These are phyloP conservation scores for Puccinia horiana DNA, from an alignment of 1,284 basidiomycete species.

Conservation along the genomic window DNA sequence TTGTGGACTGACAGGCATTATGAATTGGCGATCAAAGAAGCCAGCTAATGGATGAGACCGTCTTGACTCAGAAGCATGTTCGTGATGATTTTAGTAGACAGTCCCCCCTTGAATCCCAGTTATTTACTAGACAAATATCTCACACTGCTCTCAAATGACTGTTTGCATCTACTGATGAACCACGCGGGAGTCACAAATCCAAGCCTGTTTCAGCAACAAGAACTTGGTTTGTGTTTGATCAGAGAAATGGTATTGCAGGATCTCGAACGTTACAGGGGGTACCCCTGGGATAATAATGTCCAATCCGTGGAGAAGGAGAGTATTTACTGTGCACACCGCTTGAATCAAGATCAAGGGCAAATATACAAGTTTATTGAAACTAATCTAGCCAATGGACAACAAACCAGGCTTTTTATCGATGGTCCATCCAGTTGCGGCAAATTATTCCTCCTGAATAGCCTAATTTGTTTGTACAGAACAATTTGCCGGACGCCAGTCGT, in stretches of 20 bases:
- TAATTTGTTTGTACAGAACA: not conserved
- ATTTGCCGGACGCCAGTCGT: not conserved
- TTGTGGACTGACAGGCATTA: not conserved
- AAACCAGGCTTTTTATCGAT: not conserved
- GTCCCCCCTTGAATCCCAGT: not conserved
- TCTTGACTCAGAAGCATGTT: not conserved
- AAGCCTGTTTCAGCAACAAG: too few species aligned
- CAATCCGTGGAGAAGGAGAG: too few species aligned
- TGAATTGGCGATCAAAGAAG: not conserved
- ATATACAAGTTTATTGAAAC: not conserved
- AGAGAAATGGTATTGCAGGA: too few species aligned
- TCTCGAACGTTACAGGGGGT: too few species aligned
- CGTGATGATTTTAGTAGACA: not conserved
- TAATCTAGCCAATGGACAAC: too few species aligned
- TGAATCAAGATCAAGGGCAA: not conserved
- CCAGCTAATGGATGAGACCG: not conserved
- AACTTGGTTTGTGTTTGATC: not conserved
- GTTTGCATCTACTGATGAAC: too few species aligned
- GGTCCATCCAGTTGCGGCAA: slow-evolving; percentile 8
- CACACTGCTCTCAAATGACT: not conserved
- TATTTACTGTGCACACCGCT: too few species aligned
- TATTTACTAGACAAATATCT: not conserved
- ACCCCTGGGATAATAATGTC: too few species aligned
- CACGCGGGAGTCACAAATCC: too few species aligned
- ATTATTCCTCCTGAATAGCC: not conserved